Percentiles rank a stretch among this genome's conserved stretches.
Conservation (phyloP, 768 basidiomycete species). For the Leccinum subgranulosum region DNA sequence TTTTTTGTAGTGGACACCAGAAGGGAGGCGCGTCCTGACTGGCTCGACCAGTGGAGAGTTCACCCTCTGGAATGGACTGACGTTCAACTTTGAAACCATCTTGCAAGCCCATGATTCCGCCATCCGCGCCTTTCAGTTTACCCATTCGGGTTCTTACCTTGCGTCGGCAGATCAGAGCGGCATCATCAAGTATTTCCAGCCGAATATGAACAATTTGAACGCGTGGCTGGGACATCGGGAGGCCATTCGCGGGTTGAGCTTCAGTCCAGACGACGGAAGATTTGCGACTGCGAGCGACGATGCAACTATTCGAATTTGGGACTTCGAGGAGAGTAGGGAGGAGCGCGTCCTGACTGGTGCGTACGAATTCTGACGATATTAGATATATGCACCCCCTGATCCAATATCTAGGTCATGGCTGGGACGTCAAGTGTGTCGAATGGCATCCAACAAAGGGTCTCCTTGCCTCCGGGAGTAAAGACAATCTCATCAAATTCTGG, state of each 20-base stretch:
- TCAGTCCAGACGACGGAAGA: conserved; percentile 86
- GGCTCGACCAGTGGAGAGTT: conserved; percentile 98
- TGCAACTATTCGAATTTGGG: conserved; percentile 92
- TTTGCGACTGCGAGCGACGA: conserved; percentile 98
- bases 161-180: conserved; percentile 92
- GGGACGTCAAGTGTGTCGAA: conserved; percentile 98
- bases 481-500: conserved; percentile 99
- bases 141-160: conserved; percentile 90
- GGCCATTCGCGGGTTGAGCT: conserved; percentile 87
- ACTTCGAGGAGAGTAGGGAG: conserved; percentile 85
- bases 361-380: not conserved
- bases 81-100: conserved; percentile 99
- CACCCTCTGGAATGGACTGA: conserved; percentile 97
- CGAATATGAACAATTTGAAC: conserved; percentile 97
- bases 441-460: conserved; percentile 99
- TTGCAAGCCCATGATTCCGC: conserved; percentile 98
- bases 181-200: conserved; percentile 97
- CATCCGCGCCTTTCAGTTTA: conserved; percentile 86
- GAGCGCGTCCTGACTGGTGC: conserved; percentile 84
- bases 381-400: not conserved
- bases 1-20: conserved; percentile 85
- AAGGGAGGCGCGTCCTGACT: conserved; percentile 88
- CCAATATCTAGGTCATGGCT: conserved; percentile 77
- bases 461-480: conserved; percentile 93
- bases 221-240: conserved; percentile 94